These are phyloP conservation scores for Corinectria fuckeliana DNA, from an alignment of 2,329 filamentous ascomycete genomes.

Conservation along the genomic window DNA sequence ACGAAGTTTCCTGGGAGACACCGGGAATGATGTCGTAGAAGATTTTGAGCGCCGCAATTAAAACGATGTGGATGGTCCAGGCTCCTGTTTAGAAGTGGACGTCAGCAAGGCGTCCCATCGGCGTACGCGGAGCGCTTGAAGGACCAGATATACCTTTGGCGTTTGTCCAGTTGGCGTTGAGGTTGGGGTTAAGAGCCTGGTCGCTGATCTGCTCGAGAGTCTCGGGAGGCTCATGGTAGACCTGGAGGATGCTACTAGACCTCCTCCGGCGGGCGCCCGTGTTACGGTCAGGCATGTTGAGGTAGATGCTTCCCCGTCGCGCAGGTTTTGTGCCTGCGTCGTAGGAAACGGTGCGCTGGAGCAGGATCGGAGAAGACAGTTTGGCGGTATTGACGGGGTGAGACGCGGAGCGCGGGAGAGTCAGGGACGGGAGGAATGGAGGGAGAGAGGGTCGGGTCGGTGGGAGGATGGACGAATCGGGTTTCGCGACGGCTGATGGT, in stretches of 20 bases:
- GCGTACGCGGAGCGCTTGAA: constrained; percentile 5
- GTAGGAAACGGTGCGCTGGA: constrained; percentile 91
- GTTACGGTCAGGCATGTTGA: constrained; percentile 65
- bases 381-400: constrained; percentile 78
- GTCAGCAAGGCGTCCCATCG: constrained; percentile 26
- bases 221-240: constrained; percentile 96
- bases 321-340: constrained; percentile 78
- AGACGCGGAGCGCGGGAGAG: constrained; percentile 23
- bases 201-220: constrained; percentile 98
- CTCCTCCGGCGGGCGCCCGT: constrained; percentile 76
- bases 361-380: constrained; percentile 88
- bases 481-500: constrained; percentile 17
- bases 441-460: constrained; percentile 16
- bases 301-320: constrained; percentile 65
- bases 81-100: constrained; percentile 68
- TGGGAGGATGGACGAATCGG: constrained; percentile 11
- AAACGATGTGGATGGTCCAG: constrained; percentile 95
- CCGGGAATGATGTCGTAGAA: constrained; percentile 96
- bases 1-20: constrained; percentile 96
- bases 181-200: constrained; percentile 90
- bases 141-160: constrained; percentile 77
- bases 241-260: constrained; percentile 89
- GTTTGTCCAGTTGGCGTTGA: constrained; percentile 99
- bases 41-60: constrained; percentile 92
- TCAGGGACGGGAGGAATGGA: too few relatives aligned